Percentiles rank a stretch among this genome's conserved stretches.
Conservation (phyloP, 768 basidiomycete species). For the Mycena venus region DNA sequence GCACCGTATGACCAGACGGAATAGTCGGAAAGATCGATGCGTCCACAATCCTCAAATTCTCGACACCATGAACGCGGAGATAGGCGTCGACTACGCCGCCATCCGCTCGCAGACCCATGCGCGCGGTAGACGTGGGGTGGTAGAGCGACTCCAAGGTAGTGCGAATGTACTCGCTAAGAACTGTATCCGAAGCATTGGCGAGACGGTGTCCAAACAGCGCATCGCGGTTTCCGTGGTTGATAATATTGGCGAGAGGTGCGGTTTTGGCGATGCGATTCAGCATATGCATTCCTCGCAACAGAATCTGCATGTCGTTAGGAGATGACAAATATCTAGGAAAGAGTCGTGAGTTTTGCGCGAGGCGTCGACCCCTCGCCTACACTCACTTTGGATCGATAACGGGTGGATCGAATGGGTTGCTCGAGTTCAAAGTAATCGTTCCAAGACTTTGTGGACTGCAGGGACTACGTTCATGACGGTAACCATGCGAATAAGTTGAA, state of each 20-base stretch:
- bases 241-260: neutral
- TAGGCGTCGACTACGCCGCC: constrained; percentile 6
- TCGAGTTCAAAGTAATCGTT: no score
- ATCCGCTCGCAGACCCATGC: neutral
- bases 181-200: neutral
- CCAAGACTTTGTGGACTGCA: no score
- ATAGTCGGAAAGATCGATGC: constrained; percentile 15
- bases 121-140: constrained; percentile 8
- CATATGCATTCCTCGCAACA: no score
- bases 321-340: no score
- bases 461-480: no score
- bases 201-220: neutral
- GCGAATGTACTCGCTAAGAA: neutral
- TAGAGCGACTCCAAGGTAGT: neutral
- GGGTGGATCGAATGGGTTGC: no score
- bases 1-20: constrained; percentile 4
- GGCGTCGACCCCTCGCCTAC: no score
- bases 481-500: no score
- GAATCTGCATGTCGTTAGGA: no score
- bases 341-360: no score
- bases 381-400: no score
- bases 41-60: neutral
- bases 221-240: neutral
- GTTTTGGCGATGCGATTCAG: no score
- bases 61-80: neutral